Conservation (phyloP, 2,329 filamentous ascomycete species). For the Claviceps digitariae region DNA sequence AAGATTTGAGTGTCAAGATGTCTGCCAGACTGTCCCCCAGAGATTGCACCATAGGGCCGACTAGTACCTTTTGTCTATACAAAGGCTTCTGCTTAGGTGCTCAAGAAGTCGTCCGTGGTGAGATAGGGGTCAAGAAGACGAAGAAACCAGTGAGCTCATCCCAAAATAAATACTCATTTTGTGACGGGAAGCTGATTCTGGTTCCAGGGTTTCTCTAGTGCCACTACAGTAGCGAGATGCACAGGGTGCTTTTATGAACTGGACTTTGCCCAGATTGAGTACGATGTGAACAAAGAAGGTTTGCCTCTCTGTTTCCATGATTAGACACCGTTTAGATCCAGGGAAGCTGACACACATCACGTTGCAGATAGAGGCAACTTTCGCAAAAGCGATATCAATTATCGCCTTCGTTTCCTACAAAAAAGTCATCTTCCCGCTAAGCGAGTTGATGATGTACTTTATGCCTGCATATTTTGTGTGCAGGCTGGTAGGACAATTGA, state of each 20-base stretch:
- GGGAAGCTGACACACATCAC: too few species aligned
- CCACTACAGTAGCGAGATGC: constrained; percentile 35
- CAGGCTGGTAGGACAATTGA: constrained; percentile 34
- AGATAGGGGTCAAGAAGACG: constrained; percentile 34
- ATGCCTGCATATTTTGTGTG: constrained; percentile 42
- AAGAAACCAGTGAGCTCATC: constrained; percentile 29
- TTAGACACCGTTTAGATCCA: background rate
- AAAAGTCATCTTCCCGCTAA: constrained; percentile 39
- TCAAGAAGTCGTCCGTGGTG: constrained; percentile 33
- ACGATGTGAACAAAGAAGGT: constrained; percentile 36
- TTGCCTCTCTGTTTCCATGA: constrained; percentile 10
- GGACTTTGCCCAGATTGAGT: constrained; percentile 37
- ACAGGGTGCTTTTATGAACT: constrained; percentile 39
- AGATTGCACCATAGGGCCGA: constrained; percentile 28
- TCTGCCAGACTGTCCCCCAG: background rate
- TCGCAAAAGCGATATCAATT: constrained; percentile 30
- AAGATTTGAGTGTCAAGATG: background rate
- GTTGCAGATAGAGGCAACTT: constrained; percentile 26
- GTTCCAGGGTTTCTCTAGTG: constrained; percentile 26
- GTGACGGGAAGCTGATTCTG: constrained; percentile 1
- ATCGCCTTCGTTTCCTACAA: constrained; percentile 40
- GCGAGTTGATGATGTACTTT: constrained; percentile 37
- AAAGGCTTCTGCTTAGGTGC: constrained; percentile 44
- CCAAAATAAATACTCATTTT: background rate
- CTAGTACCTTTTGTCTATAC: constrained; percentile 37